Conservation (phyloP, 1,284 basidiomycete species). For the Puccinia polysora region DNA sequence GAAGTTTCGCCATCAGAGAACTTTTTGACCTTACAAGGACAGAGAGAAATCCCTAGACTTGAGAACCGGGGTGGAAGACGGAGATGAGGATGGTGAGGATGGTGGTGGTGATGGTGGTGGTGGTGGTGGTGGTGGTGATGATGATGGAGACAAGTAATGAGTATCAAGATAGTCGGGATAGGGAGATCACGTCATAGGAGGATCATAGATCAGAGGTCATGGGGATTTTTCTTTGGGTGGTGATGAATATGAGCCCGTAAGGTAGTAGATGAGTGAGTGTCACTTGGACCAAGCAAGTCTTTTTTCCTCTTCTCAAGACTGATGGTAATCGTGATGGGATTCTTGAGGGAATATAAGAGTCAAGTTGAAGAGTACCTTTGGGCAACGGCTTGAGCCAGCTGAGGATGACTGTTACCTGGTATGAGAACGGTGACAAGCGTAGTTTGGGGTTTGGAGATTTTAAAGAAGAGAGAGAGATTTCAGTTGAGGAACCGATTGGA, state of each 20-base stretch:
- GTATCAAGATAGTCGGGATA: no score
- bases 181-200: no score
- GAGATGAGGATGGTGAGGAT: conserved; percentile 54
- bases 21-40: conserved; percentile 84
- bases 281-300: background rate
- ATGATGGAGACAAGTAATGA: conserved; percentile 55
- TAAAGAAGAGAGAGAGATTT: background rate
- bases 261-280: conserved; percentile 22
- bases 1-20: conserved; percentile 84
- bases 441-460: no score
- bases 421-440: no score
- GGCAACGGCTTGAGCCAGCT: conserved; percentile 88
- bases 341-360: background rate
- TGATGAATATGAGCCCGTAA: background rate
- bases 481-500: no score
- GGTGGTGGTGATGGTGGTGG: conserved; percentile 52
- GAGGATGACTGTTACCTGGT: conserved; percentile 97
- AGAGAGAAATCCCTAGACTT: conserved; percentile 85
- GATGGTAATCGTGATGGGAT: background rate
- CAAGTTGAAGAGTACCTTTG: conserved; percentile 68
- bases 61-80: conserved; percentile 48
- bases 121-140: background rate
- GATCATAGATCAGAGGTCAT: conserved; percentile 56
- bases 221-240: conserved; percentile 55
- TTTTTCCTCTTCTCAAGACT: no score